Conservation (phyloP, 148 eudicot species). For the Rhododendron vialii region DNA sequence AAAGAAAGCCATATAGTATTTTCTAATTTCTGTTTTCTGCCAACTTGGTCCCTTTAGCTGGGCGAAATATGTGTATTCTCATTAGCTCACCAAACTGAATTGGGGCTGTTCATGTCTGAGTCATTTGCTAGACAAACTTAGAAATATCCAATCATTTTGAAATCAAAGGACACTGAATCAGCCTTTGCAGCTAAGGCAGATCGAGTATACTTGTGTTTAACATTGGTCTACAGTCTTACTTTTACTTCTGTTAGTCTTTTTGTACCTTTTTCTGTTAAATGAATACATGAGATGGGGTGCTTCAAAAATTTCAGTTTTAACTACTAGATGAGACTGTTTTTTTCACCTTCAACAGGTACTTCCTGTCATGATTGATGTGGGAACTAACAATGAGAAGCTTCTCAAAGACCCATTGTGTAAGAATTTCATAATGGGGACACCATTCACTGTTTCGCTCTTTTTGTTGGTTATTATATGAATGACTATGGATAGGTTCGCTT, state of each 20-base stretch:
- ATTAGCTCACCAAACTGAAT: neutral
- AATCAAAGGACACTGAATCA: neutral
- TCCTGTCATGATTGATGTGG: slow-evolving; percentile 98
- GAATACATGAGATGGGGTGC: neutral
- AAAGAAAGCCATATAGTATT: neutral
- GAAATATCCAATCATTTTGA: neutral
- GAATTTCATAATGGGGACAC: slow-evolving; percentile 19
- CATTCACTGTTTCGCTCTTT: neutral
- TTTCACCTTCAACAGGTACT: slow-evolving; percentile 53
- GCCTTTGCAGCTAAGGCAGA: neutral
- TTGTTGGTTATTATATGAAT: neutral
- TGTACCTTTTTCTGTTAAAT: neutral
- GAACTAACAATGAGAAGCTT: slow-evolving; percentile 95
- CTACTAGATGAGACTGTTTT: neutral
- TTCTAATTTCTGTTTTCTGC: neutral
- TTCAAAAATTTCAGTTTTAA: neutral
- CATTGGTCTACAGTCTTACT: neutral
- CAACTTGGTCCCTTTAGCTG: neutral
- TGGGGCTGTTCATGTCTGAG: slow-evolving; percentile 1
- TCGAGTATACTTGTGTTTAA: neutral
- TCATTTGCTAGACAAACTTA: neutral
- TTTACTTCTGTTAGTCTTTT: neutral
- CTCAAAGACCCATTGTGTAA: slow-evolving; percentile 85
- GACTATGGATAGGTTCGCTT: neutral
- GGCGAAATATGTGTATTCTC: neutral